A percentile compares a stretch with the other conserved stretches of the same genome.
Evolutionary conservation across 805 yeast genomes (phyloP).

Genomic region (Kazachstania bromeliacearum): DNA sequence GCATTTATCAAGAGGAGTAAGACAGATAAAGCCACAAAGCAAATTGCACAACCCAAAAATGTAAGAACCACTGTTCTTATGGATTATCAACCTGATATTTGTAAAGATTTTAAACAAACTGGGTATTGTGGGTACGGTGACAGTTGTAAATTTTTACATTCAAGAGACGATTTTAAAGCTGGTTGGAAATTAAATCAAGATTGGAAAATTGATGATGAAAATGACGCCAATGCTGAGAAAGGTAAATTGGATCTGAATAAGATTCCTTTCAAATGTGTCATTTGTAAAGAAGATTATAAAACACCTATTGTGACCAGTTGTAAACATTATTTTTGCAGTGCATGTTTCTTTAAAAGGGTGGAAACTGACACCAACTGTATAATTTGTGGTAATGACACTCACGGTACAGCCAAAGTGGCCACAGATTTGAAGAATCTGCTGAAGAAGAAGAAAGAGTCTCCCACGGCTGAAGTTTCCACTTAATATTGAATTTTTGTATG

Average conservation of each 20-base stretch:
- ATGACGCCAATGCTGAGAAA: slow-evolving; percentile 19
- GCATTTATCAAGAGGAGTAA: neutral
- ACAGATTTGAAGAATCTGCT: slow-evolving; percentile 28
- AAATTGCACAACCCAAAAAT: slow-evolving; percentile 30
- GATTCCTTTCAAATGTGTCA: slow-evolving; percentile 51
- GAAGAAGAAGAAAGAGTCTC: slow-evolving; percentile 5
- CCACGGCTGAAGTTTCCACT: too few relatives aligned
- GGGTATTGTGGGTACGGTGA: slow-evolving; percentile 98
- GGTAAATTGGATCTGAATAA: slow-evolving; percentile 14
- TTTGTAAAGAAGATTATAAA: slow-evolving; percentile 48
- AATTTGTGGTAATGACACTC: slow-evolving; percentile 51
- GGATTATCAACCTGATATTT: slow-evolving; percentile 89
- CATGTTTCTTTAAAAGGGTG: slow-evolving; percentile 44
- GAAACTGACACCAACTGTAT: slow-evolving; percentile 39
- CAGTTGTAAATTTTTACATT: slow-evolving; percentile 87
- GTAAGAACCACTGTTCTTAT: slow-evolving; percentile 58
- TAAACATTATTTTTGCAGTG: slow-evolving; percentile 54
- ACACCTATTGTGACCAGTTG: slow-evolving; percentile 52
- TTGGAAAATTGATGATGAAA: slow-evolving; percentile 44
- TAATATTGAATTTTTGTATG: too few relatives aligned
- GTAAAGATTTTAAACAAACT: slow-evolving; percentile 82
- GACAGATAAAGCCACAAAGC: slow-evolving; percentile 1
- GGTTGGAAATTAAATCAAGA: slow-evolving; percentile 60
- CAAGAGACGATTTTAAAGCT: slow-evolving; percentile 73
- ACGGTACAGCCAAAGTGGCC: slow-evolving; percentile 51